Conservation (phyloP, 2,329 filamentous ascomycete genomes). For the Sporothrix humicola region DNA sequence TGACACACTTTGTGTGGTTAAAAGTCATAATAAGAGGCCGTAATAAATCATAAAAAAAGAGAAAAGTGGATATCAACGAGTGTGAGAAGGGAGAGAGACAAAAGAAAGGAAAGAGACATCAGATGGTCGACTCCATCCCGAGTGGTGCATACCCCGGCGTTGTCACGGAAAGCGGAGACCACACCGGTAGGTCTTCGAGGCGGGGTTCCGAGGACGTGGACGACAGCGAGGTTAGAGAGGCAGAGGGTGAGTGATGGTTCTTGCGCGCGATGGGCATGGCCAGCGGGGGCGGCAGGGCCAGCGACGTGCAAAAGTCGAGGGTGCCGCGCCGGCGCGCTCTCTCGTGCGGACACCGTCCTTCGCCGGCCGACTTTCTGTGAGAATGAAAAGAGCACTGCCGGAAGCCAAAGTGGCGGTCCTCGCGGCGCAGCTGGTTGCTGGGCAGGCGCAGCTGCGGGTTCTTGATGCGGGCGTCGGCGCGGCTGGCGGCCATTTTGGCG, state of each 20-base stretch:
- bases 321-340: not conserved
- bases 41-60: constrained; percentile 2
- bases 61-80: constrained; percentile 41
- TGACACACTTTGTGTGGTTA: constrained; percentile 1
- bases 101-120: constrained; percentile 39
- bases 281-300: not conserved
- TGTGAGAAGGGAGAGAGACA: not conserved
- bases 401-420: constrained; percentile 65
- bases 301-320: not conserved
- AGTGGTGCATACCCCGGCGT: constrained; percentile 33
- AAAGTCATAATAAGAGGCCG: constrained; percentile 12
- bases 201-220: constrained; percentile 31
- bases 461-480: constrained; percentile 61
- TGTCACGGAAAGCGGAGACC: constrained; percentile 32
- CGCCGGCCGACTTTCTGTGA: constrained; percentile 60
- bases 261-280: not conserved
- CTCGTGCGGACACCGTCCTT: constrained; percentile 58
- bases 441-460: constrained; percentile 65
- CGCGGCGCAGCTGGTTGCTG: constrained; percentile 60
- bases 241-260: not conserved
- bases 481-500: constrained; percentile 57
- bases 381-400: constrained; percentile 66
- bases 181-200: constrained; percentile 30
- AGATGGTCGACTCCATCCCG: constrained; percentile 37
- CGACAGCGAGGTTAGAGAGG: not conserved